Base-by-base conservation (phyloP, 108 stramenopile genomes). In the Skeletonema menzelii region DNA sequence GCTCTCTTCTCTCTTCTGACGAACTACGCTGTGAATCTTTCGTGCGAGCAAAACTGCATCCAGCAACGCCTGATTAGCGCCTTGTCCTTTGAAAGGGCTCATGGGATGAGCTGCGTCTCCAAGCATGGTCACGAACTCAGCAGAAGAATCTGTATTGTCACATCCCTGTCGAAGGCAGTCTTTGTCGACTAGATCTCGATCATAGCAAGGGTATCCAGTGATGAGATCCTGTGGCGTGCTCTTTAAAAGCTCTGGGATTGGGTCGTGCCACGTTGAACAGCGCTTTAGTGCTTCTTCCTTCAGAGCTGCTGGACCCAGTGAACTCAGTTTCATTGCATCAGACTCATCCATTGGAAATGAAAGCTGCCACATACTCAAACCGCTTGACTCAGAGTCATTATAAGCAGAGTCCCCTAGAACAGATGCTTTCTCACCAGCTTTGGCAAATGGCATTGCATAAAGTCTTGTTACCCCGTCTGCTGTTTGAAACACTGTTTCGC, bases 81-180 rank as follows among this genome's bases (percentile, higher is more conserved):
- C 93, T 80, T 94, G 93, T 14, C 93, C 93, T 75, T 94, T 94
- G 64, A 94, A 94, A 12, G 93, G 93, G 44, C 75, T 77, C 93
- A 94, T 94, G 27, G 93, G 93, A 20, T 53, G 93, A 15, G 85
- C 86, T 13, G 93, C 93, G 79, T 94, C 93, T 2, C 93, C 93
- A 11, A 94, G 79, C 26, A 91, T 37, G 0, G 91, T 89, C 7
- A 87, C 84, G 27, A 56, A 67, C 13, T 35, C 17, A 34, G 32
- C 66, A 12, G 65, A 56, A 44, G 53, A 34, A 34, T 72, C 38
- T 19, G 69, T 13, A 14, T 40, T 47, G 22, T 75, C 53, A 27
- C 49, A 40, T 44, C 68, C 73, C 34, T 38, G 46, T 20, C 72
- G 56, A 38, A 89, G 73, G 37, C 46, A 59, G 12, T 74, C 74